Base-by-base conservation (phyloP, 1,139 yeast genomes). In the Wickerhamiella infanticola region DNA sequence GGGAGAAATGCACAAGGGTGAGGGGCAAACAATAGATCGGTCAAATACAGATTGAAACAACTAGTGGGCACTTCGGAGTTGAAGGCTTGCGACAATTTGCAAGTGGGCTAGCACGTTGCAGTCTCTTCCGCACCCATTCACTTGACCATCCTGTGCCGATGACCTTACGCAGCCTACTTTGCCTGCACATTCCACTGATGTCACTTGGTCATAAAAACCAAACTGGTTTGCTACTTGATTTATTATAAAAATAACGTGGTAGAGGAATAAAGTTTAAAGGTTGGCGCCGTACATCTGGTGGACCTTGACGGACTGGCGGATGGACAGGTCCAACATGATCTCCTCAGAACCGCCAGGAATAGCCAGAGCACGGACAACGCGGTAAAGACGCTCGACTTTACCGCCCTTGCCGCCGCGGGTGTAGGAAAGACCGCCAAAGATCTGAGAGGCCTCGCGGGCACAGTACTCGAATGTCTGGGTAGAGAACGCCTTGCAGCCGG, bases 261-360 rank as follows among this genome's bases (percentile, higher is more conserved):
- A 18, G 18, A 18, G 18, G 2, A 18, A 18, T 18, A 18, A 18
- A 18, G 33, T 11, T 45, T 60, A 66, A 42, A 66, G 53, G 53
- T 63, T 66, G 42, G 69, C 67, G 35, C 70, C 70, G 40, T 64
- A 57, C 41, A 57, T 49, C 52, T 65, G 60, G 55, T 66, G 65
- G 24, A 66, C 68, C 53, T 63, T 61, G 48, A 66, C 60, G 38
- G 66, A 55, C 53, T 66, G 70, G 45, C 70, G 55, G 48, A 67
- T 63, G 26, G 68, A 57, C 47, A 67, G 56, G 45, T 67, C 71
- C 35, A 66, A 58, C 71, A 67, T 66, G 48, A 67, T 67, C 52
- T 67, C 72, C 51, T 67, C 69, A 8, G 70, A 65, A 7, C 71
- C 71, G 39, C 71, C 71, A 7, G 71, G 71, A 46, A 67, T 66